A percentile compares a stretch with the other conserved stretches of the same genome.
These are phyloP conservation scores for Tuber borchii DNA, from an alignment of 495 filamentous ascomycete genomes.

Conservation along the genomic window DNA sequence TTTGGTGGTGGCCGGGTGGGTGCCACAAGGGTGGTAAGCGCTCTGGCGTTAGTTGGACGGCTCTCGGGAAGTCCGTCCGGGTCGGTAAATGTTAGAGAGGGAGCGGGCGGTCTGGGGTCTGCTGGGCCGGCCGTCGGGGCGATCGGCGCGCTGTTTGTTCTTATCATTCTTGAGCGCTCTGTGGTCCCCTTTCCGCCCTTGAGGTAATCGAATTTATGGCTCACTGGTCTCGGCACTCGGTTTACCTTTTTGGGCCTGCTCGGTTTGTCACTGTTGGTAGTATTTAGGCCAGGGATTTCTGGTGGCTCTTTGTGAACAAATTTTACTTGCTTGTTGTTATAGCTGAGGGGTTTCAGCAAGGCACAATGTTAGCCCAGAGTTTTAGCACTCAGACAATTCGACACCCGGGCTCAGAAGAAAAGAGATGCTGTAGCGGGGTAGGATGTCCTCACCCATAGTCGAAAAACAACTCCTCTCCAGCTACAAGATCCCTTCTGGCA, in stretches of 20 bases:
- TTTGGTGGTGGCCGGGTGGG: not conserved
- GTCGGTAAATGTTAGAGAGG: not conserved
- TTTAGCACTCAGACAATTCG: not conserved
- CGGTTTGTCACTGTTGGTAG: constrained; percentile 16
- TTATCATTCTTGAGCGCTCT: constrained; percentile 25
- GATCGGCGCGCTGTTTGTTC: not conserved
- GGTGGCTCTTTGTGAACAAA: constrained; percentile 41
- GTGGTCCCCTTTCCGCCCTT: constrained; percentile 39
- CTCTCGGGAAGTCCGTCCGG: not conserved
- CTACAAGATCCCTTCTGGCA: constrained; percentile 53
- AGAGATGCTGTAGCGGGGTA: constrained; percentile 12
- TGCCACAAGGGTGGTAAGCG: not conserved
- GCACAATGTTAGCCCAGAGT: not conserved
- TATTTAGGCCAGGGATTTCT: constrained; percentile 2
- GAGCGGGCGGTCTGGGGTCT: not conserved
- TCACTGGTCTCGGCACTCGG: constrained; percentile 12
- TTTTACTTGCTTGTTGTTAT: constrained; percentile 39
- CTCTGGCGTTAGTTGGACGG: not conserved
- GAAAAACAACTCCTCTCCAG: constrained; percentile 66
- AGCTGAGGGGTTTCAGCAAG: constrained; percentile 3
- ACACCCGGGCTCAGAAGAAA: not conserved
- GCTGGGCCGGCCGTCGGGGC: not conserved
- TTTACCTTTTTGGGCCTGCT: constrained; percentile 35
- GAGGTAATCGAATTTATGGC: constrained; percentile 27
- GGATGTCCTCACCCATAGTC: constrained; percentile 56